Evolutionary conservation across 2,329 filamentous ascomycete genomes (phyloP).

Genomic region (Apiospora aurea): DNA sequence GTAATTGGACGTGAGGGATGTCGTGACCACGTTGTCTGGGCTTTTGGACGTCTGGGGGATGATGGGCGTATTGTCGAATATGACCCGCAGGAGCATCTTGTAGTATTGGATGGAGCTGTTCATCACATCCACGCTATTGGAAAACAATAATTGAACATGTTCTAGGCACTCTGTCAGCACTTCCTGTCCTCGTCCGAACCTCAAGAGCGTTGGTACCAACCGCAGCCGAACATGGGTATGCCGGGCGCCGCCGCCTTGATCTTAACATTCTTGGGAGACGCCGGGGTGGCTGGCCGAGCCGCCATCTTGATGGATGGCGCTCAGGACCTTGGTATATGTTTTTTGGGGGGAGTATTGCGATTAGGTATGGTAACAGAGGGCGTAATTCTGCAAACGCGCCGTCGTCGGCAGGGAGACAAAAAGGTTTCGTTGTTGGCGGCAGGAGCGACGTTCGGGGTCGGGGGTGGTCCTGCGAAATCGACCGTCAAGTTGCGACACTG

Average conservation of each 20-base stretch:
- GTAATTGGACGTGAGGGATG: conserved; percentile 72
- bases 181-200: background rate
- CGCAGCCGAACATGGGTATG: conserved; percentile 68
- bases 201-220: conserved; percentile 49
- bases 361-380: background rate
- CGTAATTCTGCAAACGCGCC: background rate
- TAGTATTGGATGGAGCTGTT: conserved; percentile 76
- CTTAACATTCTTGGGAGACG: conserved; percentile 59
- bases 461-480: background rate
- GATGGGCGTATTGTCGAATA: conserved; percentile 72
- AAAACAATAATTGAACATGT: conserved; percentile 74
- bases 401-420: background rate
- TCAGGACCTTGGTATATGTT: background rate
- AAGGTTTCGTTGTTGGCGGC: background rate
- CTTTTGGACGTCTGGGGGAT: conserved; percentile 70
- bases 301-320: conserved; percentile 35
- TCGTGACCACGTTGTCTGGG: conserved; percentile 62
- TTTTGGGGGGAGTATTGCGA: background rate
- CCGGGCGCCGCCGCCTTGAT: conserved; percentile 66
- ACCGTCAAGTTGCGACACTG: conserved; percentile 12
- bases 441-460: background rate
- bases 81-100: conserved; percentile 72
- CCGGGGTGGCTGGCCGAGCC: conserved; percentile 42
- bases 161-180: conserved; percentile 53
- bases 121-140: conserved; percentile 66